A percentile compares a stretch with the other conserved stretches of the same genome.
These are phyloP conservation scores for Cyclostephanos tholiformis DNA, from an alignment of 108 stramenopile genomes.

Conservation along the genomic window DNA sequence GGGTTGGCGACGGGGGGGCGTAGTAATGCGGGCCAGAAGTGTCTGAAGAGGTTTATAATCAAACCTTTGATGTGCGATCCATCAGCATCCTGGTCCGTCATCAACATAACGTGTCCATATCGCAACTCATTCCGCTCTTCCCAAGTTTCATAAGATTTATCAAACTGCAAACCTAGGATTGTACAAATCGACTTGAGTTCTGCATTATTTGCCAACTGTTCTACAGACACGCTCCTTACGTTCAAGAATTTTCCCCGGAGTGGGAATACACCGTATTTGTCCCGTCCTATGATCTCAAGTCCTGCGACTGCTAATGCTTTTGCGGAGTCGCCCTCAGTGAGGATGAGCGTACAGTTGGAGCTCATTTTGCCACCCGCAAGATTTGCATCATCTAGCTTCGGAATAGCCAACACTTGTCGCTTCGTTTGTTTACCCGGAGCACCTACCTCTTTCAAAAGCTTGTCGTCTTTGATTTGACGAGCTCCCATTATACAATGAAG, in stretches of 20 bases:
- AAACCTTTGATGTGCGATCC: conserved; percentile 95
- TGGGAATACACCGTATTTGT: conserved; percentile 96
- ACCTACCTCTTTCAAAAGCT: conserved; percentile 65
- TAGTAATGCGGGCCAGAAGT: conserved; percentile 90
- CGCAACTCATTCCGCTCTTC: conserved; percentile 73
- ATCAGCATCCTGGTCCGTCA: conserved; percentile 93
- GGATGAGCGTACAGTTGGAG: conserved; percentile 89
- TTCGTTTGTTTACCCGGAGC: conserved; percentile 56
- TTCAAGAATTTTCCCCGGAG: conserved; percentile 98
- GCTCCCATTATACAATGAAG: conserved; percentile 55
- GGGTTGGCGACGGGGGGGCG: conserved; percentile 46
- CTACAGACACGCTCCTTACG: conserved; percentile 89
- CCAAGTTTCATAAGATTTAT: conserved; percentile 72
- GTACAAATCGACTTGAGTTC: conserved; percentile 87
- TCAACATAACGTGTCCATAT: conserved; percentile 92
- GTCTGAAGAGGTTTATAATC: conserved; percentile 90
- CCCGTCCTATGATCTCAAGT: conserved; percentile 94
- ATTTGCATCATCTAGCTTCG: conserved; percentile 95
- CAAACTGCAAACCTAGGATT: conserved; percentile 90
- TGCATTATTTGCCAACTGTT: conserved; percentile 91
- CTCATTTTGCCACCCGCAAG: conserved; percentile 72
- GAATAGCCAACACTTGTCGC: conserved; percentile 71
- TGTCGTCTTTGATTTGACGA: conserved; percentile 61
- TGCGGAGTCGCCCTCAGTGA: conserved; percentile 99
- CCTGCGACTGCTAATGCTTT: conserved; percentile 97